Conservation (phyloP, 1,284 basidiomycete genomes). For the Gymnopus androsaceus region DNA sequence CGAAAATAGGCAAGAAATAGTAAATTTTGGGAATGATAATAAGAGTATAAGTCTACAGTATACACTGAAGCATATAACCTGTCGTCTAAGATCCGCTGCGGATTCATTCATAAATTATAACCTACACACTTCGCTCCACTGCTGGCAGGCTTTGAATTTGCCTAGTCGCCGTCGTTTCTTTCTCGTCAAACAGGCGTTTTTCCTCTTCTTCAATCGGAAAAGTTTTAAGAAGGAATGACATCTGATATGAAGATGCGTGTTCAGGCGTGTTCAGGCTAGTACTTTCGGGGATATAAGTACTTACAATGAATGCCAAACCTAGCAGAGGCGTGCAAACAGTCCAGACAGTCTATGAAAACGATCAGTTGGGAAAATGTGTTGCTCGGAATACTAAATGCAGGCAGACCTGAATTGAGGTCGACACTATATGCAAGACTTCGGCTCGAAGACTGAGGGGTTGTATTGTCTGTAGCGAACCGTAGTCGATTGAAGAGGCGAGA, state of each 20-base stretch:
- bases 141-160: not conserved
- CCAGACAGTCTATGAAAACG: conserved; percentile 53
- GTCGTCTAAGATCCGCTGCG: not conserved
- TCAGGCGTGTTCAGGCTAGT: conserved; percentile 11
- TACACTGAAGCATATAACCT: no score
- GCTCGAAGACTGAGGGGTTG: conserved; percentile 42
- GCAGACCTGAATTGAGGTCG: conserved; percentile 56
- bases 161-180: conserved; percentile 1
- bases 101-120: not conserved
- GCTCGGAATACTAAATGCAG: not conserved
- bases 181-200: not conserved
- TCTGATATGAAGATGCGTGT: conserved; percentile 24
- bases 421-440: conserved; percentile 46
- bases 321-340: conserved; percentile 60
- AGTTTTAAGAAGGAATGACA: conserved; percentile 39
- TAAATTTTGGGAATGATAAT: no score
- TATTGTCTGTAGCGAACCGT: conserved; percentile 49
- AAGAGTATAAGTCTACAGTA: no score
- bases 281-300: conserved; percentile 17
- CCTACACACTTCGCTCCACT: conserved; percentile 7
- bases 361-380: conserved; percentile 16
- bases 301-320: conserved; percentile 53
- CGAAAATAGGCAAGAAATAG: no score
- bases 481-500: conserved; percentile 53
- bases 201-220: conserved; percentile 29